Conservation (phyloP, 2,329 filamentous ascomycete genomes). For the Pyricularia sp. region DNA sequence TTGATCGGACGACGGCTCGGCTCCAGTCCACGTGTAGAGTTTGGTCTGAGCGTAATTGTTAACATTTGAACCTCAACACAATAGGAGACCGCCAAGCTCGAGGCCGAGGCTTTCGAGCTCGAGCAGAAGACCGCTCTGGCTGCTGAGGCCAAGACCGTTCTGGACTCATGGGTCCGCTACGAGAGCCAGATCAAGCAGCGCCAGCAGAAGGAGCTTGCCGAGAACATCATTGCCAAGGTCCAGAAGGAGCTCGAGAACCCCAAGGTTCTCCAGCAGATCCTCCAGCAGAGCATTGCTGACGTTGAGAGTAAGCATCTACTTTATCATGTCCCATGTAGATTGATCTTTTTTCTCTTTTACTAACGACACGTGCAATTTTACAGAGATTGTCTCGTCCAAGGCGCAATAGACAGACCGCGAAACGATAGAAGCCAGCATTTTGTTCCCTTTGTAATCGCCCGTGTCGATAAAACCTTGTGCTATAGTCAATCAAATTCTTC, state of each 20-base stretch:
- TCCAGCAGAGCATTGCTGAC: slow-evolving; percentile 90
- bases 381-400: slow-evolving; percentile 52
- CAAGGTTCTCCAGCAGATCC: slow-evolving; percentile 91
- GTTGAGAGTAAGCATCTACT: slow-evolving; percentile 63
- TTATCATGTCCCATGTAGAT: background rate
- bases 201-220: slow-evolving; percentile 91
- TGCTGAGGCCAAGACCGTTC: slow-evolving; percentile 82
- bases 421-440: slow-evolving; percentile 15
- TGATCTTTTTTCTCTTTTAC: slow-evolving; percentile 8
- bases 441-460: slow-evolving; percentile 7
- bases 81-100: slow-evolving; percentile 91
- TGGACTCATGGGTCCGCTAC: slow-evolving; percentile 98
- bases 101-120: slow-evolving; percentile 91
- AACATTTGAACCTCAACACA: background rate
- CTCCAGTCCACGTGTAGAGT: background rate
- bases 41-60: background rate
- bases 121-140: slow-evolving; percentile 92
- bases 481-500: slow-evolving; percentile 11
- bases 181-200: slow-evolving; percentile 98
- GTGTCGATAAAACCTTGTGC: slow-evolving; percentile 9
- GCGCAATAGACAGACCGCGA: slow-evolving; percentile 40
- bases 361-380: slow-evolving; percentile 16
- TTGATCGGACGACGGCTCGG: background rate
- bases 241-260: slow-evolving; percentile 98
- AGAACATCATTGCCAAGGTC: slow-evolving; percentile 91